These are phyloP conservation scores for Ceratocystis ficicola DNA, from an alignment of 2,329 filamentous ascomycete genomes.

Conservation along the genomic window DNA sequence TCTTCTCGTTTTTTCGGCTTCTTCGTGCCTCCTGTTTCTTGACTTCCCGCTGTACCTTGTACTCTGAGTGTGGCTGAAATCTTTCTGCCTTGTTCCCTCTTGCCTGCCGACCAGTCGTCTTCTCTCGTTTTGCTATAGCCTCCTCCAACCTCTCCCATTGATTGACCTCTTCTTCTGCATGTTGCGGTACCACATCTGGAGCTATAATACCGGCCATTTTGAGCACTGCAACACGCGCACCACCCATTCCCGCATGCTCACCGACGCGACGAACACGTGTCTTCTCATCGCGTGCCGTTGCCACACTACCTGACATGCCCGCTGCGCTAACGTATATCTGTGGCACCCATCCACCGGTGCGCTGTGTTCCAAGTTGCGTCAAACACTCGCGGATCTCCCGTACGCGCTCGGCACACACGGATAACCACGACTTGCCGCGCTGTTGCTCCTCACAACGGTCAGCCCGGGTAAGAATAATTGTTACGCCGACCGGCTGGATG, in stretches of 20 bases:
- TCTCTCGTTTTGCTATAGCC: slow-evolving; percentile 21
- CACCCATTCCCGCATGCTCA: slow-evolving; percentile 31
- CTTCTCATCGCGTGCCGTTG: slow-evolving; percentile 22
- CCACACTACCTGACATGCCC: slow-evolving; percentile 29
- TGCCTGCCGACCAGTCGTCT: background rate
- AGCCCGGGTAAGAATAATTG: slow-evolving; percentile 45
- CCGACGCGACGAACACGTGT: slow-evolving; percentile 24
- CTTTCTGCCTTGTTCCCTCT: background rate
- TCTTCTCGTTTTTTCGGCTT: background rate
- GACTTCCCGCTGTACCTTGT: background rate
- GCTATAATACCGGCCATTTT: slow-evolving; percentile 32
- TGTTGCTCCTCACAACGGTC: slow-evolving; percentile 34
- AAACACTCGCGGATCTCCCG: slow-evolving; percentile 26
- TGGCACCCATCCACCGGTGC: slow-evolving; percentile 28
- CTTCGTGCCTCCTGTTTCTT: background rate
- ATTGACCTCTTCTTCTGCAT: background rate
- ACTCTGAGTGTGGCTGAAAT: background rate
- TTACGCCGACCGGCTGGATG: slow-evolving; percentile 27
- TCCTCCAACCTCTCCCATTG: slow-evolving; percentile 25
- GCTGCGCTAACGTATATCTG: slow-evolving; percentile 32
- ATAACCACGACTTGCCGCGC: slow-evolving; percentile 24
- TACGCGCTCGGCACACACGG: slow-evolving; percentile 27
- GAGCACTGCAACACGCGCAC: slow-evolving; percentile 32
- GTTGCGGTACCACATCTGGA: background rate
- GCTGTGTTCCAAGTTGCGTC: slow-evolving; percentile 21